Evolutionary conservation across 306 rosid genomes (phyloP).

Genomic region (Castanospermum australe): DNA sequence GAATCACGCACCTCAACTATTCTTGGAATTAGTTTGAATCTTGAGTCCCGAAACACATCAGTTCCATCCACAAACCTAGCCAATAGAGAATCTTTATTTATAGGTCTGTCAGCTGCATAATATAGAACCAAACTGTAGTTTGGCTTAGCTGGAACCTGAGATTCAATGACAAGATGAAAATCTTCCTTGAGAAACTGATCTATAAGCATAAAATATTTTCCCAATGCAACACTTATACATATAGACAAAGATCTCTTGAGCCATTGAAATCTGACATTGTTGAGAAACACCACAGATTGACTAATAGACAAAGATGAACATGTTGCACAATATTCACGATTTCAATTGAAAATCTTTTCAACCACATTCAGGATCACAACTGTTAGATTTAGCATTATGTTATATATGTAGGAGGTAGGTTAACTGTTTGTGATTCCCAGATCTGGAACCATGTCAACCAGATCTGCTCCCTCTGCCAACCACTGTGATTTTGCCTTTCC

Average conservation of each 20-base stretch:
- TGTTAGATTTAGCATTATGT: too few relatives aligned
- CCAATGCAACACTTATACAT: background rate
- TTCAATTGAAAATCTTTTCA: background rate
- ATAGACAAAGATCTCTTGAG: background rate
- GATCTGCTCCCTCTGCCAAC: too few relatives aligned
- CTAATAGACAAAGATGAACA: background rate
- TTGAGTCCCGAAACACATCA: conserved; percentile 72
- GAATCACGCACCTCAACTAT: conserved; percentile 72
- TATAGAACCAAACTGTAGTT: conserved; percentile 85
- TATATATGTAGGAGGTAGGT: too few relatives aligned
- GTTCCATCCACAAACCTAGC: conserved; percentile 76
- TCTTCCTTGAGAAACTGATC: background rate
- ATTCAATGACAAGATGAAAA: conserved; percentile 1
- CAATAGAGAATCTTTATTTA: conserved; percentile 66
- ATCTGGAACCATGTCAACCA: too few relatives aligned
- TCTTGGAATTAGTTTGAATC: conserved; percentile 96
- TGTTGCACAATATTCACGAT: background rate
- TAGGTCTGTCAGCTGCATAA: conserved; percentile 81
- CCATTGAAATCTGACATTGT: background rate
- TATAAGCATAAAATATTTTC: background rate
- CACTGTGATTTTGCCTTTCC: too few relatives aligned
- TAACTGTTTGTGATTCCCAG: too few relatives aligned
- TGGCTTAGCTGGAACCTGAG: conserved; percentile 97
- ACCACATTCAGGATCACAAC: background rate
- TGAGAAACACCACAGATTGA: background rate